Base-by-base conservation (phyloP, 169 alveolate genomes). In the Cryptosporidium meleagridis region DNA sequence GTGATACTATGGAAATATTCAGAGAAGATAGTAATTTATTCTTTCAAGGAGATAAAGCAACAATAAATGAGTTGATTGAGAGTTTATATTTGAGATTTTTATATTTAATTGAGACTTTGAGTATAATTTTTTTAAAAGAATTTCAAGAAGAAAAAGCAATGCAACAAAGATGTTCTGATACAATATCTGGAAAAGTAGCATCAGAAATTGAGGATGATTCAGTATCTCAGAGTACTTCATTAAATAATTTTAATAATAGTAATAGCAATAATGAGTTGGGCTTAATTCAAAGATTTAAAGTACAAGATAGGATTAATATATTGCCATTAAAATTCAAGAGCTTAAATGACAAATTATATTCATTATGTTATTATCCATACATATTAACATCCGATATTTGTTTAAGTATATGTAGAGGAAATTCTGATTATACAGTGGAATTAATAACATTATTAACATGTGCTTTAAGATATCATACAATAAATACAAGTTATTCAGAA, bases 301-400 rank as follows among this genome's bases (percentile, higher is more conserved):
- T 26, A 37, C 86, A 73, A 12, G 71, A 73, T 31, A 23, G 70
- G 58, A 73, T 73, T 16, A 53, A 73, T 59, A 73, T 80, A 61
- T 59, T 80, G 45, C 89, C 89, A 14, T 44, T 44, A 44, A 44
- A 62, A 2, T 80, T 80, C 26, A 80, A 65, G 70, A 26, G 35
- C 29, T 14, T 80, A 44, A 67, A 62, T 80, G 73, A 62, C 44
- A 80, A 44, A 39, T 44, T 80, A 21, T 41, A 62, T 10, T 61
- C 75, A 37, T 65, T 62, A 45, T 62, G 29, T 62, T 80, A 62
- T 65, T 80, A 62, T 48, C 89, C 89, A 61, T 80, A 80, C 35
- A 80, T 80, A 26, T 29, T 80, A 41, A 80, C 89, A 14, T 80
- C 89, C 9, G 89, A 80, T 80, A 80, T 80, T 29, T 80, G 89